Evolutionary conservation across 352 stramenopile genomes (phyloP), one percentile per base, ranked within the genome.

Genomic region (Thraustotheca clavata): DNA sequence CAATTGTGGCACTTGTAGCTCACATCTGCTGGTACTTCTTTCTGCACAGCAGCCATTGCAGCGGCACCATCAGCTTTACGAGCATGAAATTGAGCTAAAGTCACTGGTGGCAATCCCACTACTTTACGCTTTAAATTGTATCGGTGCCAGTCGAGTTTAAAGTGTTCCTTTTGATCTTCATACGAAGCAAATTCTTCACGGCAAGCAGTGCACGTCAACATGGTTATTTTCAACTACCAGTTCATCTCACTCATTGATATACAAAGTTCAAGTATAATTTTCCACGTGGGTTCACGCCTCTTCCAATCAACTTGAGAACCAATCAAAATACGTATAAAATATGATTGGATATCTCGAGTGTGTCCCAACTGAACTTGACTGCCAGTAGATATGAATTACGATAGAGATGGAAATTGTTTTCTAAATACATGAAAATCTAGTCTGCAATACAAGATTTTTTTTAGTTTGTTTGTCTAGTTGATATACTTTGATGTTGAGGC

Each of bases 51-150:
- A 66, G 49, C 27, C 7, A 33, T 9, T 8, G 55, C 55, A 12
- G 55, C 49, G 8, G 57, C 39, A 20, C 89, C 74, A 36, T 79
- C 74, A 8, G 49, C 47, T 79, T 93, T 94, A 52, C 86, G 80
- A 60, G 78, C 63, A 35, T 89, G 75, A 69, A 94, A 96, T 69
- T 92, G 83, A 52, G 83, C 71, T 69, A 97, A 80, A 20, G 87
- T 88, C 60, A 99, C 79, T 24, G 96, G 82, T 43, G 85, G 79
- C 63, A 99, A 76, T 60, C 91, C 86, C 49, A 96, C 90, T 49
- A 98, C 92, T 67, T 98, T 97, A 67, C 96, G 92, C 86, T 98
- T 98, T 40, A 99, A 85, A 62, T 96, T 96, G 74, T 96, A 96
- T 59, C 85, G 91, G 73, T 99, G 96, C 95, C 95, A 99, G 72